A percentile compares a stretch with the other conserved stretches of the same genome.
Conservation (phyloP, 2,329 filamentous ascomycete species). For the Pseudogymnoascus destructans region DNA sequence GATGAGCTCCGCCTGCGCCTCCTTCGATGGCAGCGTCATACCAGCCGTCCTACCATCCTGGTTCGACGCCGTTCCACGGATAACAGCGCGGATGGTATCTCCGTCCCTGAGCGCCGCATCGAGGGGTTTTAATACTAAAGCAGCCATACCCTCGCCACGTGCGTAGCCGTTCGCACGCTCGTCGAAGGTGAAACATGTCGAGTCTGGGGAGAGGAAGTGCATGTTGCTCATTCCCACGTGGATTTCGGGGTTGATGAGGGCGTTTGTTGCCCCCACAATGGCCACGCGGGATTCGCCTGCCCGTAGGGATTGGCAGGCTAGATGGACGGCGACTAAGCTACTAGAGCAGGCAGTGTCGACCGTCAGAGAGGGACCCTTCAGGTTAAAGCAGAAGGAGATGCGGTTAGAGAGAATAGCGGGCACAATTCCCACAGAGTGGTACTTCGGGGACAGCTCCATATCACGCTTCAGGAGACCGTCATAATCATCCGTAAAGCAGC, state of each 20-base stretch:
- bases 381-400: slow-evolving; percentile 19
- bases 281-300: slow-evolving; percentile 22
- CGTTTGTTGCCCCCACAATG: slow-evolving; percentile 8
- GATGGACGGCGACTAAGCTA: slow-evolving; percentile 39
- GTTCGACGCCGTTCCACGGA: slow-evolving; percentile 30
- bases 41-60: slow-evolving; percentile 33
- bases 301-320: slow-evolving; percentile 31
- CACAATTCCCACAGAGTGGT: not conserved
- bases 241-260: slow-evolving; percentile 16
- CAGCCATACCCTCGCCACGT: slow-evolving; percentile 33
- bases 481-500: not conserved
- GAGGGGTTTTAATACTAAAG: slow-evolving; percentile 32
- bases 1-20: slow-evolving; percentile 27
- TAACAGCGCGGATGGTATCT: slow-evolving; percentile 32
- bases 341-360: slow-evolving; percentile 20
- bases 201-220: slow-evolving; percentile 23
- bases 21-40: slow-evolving; percentile 31
- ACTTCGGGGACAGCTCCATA: slow-evolving; percentile 17
- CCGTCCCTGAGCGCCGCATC: slow-evolving; percentile 30
- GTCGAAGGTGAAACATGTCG: slow-evolving; percentile 28
- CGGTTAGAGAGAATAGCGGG: slow-evolving; percentile 15
- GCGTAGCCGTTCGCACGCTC: slow-evolving; percentile 32
- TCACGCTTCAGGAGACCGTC: slow-evolving; percentile 14
- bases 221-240: slow-evolving; percentile 23
- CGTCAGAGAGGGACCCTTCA: slow-evolving; percentile 12